These are phyloP conservation scores for Lachnellula arida DNA, from an alignment of 2,329 filamentous ascomycete genomes.

Conservation along the genomic window DNA sequence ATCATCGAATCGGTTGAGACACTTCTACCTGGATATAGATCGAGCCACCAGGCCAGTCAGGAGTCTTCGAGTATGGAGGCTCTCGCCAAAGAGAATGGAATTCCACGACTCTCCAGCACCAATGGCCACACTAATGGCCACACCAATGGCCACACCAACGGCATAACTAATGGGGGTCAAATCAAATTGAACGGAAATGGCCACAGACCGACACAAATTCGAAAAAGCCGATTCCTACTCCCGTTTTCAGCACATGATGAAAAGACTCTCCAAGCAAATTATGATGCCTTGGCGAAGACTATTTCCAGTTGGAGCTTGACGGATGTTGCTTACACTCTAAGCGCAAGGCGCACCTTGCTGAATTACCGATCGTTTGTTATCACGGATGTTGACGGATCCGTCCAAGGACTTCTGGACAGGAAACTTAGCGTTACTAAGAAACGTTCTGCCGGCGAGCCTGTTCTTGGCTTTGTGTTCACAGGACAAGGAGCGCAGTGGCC, in stretches of 20 bases:
- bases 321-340: slow-evolving; percentile 7
- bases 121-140: no score
- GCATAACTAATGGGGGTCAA: no score
- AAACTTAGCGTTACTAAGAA: neutral
- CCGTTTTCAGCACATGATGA: slow-evolving; percentile 5
- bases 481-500: slow-evolving; percentile 17
- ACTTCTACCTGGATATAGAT: no score
- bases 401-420: neutral
- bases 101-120: no score
- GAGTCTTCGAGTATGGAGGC: neutral
- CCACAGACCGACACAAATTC: neutral
- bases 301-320: neutral
- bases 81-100: neutral
- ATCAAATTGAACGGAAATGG: no score
- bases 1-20: no score
- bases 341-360: neutral
- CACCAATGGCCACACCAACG: no score
- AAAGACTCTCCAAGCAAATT: neutral
- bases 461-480: slow-evolving; percentile 10
- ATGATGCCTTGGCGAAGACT: neutral
- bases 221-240: neutral
- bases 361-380: neutral
- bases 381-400: neutral
- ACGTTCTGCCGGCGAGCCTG: neutral
- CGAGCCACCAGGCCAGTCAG: no score